A percentile compares a stretch with the other conserved stretches of the same genome.
These are phyloP conservation scores for Evernia prunastri DNA, from an alignment of 495 filamentous ascomycete species.

Conservation along the genomic window DNA sequence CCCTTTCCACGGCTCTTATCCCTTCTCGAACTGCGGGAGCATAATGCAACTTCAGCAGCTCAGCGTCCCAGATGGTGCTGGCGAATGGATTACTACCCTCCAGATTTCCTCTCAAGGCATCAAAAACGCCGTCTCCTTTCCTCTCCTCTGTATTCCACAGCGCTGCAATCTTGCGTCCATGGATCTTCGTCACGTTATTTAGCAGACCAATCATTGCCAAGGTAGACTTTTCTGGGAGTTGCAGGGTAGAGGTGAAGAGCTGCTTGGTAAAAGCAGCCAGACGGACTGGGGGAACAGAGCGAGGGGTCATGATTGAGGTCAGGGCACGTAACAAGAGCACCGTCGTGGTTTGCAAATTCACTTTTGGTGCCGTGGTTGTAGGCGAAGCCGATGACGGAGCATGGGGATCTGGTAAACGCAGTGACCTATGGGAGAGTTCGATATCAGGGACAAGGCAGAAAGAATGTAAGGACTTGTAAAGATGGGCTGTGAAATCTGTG, in stretches of 20 bases:
- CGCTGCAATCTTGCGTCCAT: slow-evolving; percentile 60
- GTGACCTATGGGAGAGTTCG: slow-evolving; percentile 71
- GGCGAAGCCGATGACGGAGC: slow-evolving; percentile 29
- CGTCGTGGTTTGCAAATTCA: slow-evolving; percentile 89
- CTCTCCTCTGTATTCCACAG: slow-evolving; percentile 88
- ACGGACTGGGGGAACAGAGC: slow-evolving; percentile 63
- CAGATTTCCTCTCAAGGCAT: slow-evolving; percentile 49
- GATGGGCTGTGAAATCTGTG: slow-evolving; percentile 87
- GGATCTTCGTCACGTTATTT: slow-evolving; percentile 62
- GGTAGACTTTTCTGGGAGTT: slow-evolving; percentile 81
- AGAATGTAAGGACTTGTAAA: slow-evolving; percentile 74
- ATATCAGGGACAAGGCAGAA: slow-evolving; percentile 77
- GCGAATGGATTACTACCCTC: slow-evolving; percentile 87
- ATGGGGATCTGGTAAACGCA: slow-evolving; percentile 72
- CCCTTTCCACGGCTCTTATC: slow-evolving; percentile 64
- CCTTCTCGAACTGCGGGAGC: slow-evolving; percentile 77
- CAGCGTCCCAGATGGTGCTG: slow-evolving; percentile 86
- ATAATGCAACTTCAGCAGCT: slow-evolving; percentile 77
- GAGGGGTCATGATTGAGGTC: slow-evolving; percentile 66
- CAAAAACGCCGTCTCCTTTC: slow-evolving; percentile 69
- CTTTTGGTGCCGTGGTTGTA: slow-evolving; percentile 46
- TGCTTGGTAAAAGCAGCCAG: slow-evolving; percentile 91
- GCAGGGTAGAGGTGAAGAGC: slow-evolving; percentile 70
- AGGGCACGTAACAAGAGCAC: slow-evolving; percentile 85
- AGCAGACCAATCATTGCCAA: slow-evolving; percentile 70